phyloP scores from a whole-genome alignment of 441 rosid genomes.

The Arabidopsis lyrata region DNA sequence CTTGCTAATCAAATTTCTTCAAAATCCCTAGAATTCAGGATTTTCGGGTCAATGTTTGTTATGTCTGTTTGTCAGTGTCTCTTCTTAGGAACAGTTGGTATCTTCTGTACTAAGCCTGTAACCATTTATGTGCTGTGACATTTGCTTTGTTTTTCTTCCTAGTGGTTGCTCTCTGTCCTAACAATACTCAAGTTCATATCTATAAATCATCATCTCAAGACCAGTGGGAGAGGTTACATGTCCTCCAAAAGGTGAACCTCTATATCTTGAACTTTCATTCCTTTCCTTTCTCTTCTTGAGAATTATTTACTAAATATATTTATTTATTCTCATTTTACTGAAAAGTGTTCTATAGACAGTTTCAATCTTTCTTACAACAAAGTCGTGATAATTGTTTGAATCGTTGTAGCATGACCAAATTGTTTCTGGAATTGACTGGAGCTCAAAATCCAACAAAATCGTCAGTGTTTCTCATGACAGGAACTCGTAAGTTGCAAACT shows the following conservation, averaged over 20 bases:
- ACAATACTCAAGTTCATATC: slow-evolving; percentile 92
- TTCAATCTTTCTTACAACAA: slow-evolving; percentile 3
- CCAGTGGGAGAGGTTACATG: slow-evolving; percentile 89
- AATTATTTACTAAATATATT: background rate
- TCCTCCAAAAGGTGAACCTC: slow-evolving; percentile 79
- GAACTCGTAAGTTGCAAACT: slow-evolving; percentile 79
- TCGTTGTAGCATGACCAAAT: slow-evolving; percentile 91
- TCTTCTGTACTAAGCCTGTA: background rate
- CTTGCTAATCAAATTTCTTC: background rate
- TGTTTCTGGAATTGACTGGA: slow-evolving; percentile 97
- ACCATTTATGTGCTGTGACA: slow-evolving; percentile 5
- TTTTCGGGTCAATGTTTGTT: background rate
- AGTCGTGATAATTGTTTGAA: slow-evolving; percentile 2
- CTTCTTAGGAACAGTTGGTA: slow-evolving; percentile 15
- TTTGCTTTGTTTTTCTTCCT: slow-evolving; percentile 24
- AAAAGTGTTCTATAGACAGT: background rate
- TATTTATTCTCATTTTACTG: background rate
- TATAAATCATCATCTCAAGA: slow-evolving; percentile 67
- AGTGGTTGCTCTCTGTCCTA: slow-evolving; percentile 98
- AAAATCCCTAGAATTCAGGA: background rate
- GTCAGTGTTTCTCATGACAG: slow-evolving; percentile 96
- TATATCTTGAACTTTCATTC: background rate
- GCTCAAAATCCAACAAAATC: slow-evolving; percentile 81
- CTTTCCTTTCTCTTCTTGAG: slow-evolving; percentile 17
- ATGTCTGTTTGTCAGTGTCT: slow-evolving; percentile 13